phyloP scores from a whole-genome alignment of 176 grass and related monocot genomes.

The Carex pumila region DNA sequence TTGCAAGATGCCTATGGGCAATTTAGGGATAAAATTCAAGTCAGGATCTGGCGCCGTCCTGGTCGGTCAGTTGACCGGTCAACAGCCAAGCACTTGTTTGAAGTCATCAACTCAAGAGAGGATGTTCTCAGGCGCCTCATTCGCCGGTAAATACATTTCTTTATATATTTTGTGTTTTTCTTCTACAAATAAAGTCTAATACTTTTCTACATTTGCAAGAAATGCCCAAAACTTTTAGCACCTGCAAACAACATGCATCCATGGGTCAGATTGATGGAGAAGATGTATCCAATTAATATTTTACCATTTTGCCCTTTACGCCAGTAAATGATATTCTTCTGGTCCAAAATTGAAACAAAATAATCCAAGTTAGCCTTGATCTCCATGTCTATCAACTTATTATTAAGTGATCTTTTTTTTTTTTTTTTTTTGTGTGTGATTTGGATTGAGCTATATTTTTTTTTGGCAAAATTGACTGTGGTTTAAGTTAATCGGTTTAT shows the following conservation, averaged over 20 bases:
- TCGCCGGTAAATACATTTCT: slow-evolving; percentile 30
- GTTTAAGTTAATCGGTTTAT: neutral
- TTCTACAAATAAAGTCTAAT: neutral
- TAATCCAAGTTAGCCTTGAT: neutral
- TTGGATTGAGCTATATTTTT: neutral
- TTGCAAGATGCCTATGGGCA: slow-evolving; percentile 86
- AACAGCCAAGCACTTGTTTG: slow-evolving; percentile 76
- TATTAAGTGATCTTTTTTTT: neutral
- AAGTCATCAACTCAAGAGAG: slow-evolving; percentile 96
- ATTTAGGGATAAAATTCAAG: slow-evolving; percentile 87
- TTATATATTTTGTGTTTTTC: neutral
- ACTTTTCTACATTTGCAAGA: neutral
- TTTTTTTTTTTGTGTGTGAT: neutral
- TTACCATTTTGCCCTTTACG: neutral
- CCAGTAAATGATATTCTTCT: neutral
- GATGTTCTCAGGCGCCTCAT: slow-evolving; percentile 83
- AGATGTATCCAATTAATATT: neutral
- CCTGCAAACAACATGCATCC: neutral
- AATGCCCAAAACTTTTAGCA: neutral
- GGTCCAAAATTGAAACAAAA: neutral
- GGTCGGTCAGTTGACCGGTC: slow-evolving; percentile 56
- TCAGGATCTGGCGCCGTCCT: slow-evolving; percentile 79
- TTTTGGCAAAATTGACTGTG: neutral
- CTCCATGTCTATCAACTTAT: neutral
- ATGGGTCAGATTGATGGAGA: neutral